phyloP scores from a whole-genome alignment of 2,329 filamentous ascomycete genomes.

The Diplodia scrobiculata region DNA sequence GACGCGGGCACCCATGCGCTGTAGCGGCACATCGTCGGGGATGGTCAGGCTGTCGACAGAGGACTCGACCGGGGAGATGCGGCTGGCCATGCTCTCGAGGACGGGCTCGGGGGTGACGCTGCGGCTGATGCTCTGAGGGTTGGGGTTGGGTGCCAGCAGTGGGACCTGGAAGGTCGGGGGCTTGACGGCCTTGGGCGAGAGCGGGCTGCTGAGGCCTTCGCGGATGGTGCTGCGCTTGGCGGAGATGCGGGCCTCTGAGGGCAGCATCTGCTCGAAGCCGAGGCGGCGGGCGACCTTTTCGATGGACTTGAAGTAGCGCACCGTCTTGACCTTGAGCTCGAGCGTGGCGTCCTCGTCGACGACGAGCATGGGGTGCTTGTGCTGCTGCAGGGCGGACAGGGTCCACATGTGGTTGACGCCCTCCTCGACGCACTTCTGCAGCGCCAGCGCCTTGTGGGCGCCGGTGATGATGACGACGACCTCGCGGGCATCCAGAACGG shows the following conservation, averaged over 20 bases:
- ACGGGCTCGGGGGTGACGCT: constrained; percentile 41
- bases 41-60: constrained; percentile 12
- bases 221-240: constrained; percentile 42
- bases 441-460: constrained; percentile 75
- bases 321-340: constrained; percentile 52
- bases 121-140: constrained; percentile 32
- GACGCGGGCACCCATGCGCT: constrained; percentile 41
- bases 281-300: constrained; percentile 51
- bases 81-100: constrained; percentile 43
- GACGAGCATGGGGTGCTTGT: constrained; percentile 78
- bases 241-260: constrained; percentile 32
- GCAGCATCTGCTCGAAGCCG: constrained; percentile 50
- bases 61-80: constrained; percentile 29
- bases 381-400: constrained; percentile 75
- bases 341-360: constrained; percentile 71
- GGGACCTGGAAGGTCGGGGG: constrained; percentile 12
- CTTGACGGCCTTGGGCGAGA: background rate
- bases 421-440: constrained; percentile 79
- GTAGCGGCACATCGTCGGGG: constrained; percentile 37
- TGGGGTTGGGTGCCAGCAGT: constrained; percentile 26
- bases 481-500: constrained; percentile 77
- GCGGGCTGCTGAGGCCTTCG: constrained; percentile 34
- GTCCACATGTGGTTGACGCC: constrained; percentile 92
- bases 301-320: constrained; percentile 55
- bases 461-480: constrained; percentile 82